phyloP scores from a whole-genome alignment of 768 basidiomycete genomes.

The Tylopilus plumbeoviolaceoides region DNA sequence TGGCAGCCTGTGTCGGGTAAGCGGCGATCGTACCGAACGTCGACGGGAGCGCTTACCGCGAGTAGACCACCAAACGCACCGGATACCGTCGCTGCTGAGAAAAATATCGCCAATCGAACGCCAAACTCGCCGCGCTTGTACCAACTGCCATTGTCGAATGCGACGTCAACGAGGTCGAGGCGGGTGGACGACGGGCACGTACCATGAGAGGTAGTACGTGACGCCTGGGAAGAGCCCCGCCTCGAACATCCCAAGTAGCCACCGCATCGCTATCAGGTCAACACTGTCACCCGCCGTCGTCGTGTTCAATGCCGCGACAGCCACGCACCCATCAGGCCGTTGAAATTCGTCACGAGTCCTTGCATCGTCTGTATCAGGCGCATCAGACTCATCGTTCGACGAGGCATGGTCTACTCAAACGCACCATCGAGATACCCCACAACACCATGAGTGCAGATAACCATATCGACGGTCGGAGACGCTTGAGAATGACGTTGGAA shows the following conservation, averaged over 20 bases:
- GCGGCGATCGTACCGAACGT: not conserved
- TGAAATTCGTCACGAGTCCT: constrained; percentile 65
- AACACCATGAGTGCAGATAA: constrained; percentile 66
- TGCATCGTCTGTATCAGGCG: constrained; percentile 54
- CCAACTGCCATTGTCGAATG: constrained; percentile 36
- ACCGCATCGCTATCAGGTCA: constrained; percentile 51
- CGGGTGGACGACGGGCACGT: constrained; percentile 12
- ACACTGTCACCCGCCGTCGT: not conserved
- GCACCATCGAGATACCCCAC: constrained; percentile 76
- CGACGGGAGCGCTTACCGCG: constrained; percentile 41
- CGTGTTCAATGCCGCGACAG: not conserved
- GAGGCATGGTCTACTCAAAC: not conserved
- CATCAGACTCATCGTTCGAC: not conserved
- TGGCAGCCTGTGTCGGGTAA: constrained; percentile 43
- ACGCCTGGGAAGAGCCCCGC: constrained; percentile 44
- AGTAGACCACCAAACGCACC: constrained; percentile 81
- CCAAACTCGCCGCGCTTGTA: constrained; percentile 75
- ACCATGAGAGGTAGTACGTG: constrained; percentile 73
- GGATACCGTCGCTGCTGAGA: constrained; percentile 73
- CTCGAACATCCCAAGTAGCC: constrained; percentile 72
- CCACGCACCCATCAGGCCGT: constrained; percentile 58
- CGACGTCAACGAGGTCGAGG: constrained; percentile 36
- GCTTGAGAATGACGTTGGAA: constrained; percentile 68
- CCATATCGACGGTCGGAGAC: constrained; percentile 75
- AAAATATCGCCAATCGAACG: constrained; percentile 60